Base-by-base conservation (phyloP, 148 eudicot genomes). In the Cornus florida region DNA sequence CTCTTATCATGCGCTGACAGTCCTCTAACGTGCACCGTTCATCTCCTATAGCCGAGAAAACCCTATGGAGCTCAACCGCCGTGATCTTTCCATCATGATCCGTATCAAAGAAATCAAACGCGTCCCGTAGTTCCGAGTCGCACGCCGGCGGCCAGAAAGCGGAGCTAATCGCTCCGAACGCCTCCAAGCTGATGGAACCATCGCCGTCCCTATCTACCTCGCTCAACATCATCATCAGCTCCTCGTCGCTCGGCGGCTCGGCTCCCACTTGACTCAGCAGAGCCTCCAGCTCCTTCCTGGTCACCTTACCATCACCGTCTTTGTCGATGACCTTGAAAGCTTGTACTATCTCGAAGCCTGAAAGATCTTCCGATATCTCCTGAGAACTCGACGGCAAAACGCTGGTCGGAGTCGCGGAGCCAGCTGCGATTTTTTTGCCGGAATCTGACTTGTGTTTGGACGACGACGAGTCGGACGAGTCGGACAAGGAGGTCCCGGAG, bases 81-180 rank as follows among this genome's bases (percentile, higher is more conserved):
- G 94, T 87, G 70, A 95, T 95, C 81, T 65, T 78, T 0, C 98
- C 98, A 74, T 95, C 97, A 23, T 84, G 85, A 70, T 95, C 90
- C 0, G 85, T 73, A 73, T 95, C 98, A 43, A 95, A 95, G 72
- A 91, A 84, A 3, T 87, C 88, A 31, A 95, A 95, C 66, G 88
- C 82, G 3, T 84, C 95, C 12, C 85, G 73, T 12, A 94, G 81
- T 83, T 92, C 94, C 5, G 78, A 82, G n/a, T 82, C 92, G 24
- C 87, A 78, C 0, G 81, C 74, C 53, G 92, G 86, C 33, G 91
- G 87, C 38, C 85, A 94, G 74, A 93, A 87, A 1, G 84, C 89
- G 5, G 90, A 74, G 72, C 90, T 82, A 3, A 92, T 86, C 10
- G 90, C 84, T 13, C 84, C 83, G 39, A 92, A 87, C 82, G 92